Evolutionary conservation across 176 grass and related monocot genomes (phyloP).

Genomic region (Lolium rigidum): DNA sequence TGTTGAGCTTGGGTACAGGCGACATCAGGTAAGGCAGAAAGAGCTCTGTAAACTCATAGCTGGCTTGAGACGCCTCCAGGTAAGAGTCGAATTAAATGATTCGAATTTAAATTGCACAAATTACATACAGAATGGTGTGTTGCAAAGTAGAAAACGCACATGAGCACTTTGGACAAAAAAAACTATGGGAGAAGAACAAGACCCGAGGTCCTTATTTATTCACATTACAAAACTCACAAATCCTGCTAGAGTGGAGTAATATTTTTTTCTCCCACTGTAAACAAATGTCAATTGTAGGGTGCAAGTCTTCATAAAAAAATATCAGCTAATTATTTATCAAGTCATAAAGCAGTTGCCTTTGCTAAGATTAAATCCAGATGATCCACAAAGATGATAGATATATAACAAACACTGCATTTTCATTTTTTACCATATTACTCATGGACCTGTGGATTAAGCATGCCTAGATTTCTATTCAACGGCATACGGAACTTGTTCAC

Average conservation of each 20-base stretch:
- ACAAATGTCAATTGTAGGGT: conserved; percentile 7
- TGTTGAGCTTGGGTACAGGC: neutral
- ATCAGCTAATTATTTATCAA: conserved; percentile 4
- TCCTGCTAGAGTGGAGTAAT: neutral
- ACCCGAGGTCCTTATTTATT: neutral
- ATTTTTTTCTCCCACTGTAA: neutral
- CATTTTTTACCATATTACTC: neutral
- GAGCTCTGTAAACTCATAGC: neutral
- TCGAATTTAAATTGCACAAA: neutral
- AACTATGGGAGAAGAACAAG: neutral
- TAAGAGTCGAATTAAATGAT: neutral
- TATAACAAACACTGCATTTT: neutral
- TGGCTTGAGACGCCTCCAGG: neutral
- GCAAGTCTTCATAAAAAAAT: neutral
- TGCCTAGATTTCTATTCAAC: neutral
- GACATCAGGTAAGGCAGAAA: neutral
- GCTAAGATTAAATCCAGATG: neutral
- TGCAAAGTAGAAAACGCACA: neutral
- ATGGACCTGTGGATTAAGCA: neutral
- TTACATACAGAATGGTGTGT: neutral
- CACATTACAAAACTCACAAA: neutral
- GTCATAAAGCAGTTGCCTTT: neutral
- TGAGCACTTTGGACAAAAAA: conserved; percentile 28
- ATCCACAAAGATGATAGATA: neutral
- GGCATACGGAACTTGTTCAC: neutral